Conservation (phyloP, 2,329 filamentous ascomycete species). For the Phialophora tarda region DNA sequence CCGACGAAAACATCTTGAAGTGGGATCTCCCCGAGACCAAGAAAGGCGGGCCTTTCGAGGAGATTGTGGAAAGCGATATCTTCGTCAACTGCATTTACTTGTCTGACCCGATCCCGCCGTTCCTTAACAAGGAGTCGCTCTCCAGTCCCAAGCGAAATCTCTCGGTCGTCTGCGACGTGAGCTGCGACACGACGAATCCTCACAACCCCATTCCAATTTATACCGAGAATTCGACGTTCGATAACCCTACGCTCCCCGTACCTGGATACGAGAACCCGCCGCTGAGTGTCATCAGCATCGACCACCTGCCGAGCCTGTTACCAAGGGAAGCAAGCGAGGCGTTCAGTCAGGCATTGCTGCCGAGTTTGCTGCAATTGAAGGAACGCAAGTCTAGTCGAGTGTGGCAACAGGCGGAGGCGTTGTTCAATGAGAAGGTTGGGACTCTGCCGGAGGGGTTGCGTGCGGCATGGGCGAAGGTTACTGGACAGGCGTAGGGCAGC, state of each 20-base stretch:
- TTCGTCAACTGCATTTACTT: conserved; percentile 93
- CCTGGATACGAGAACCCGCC: conserved; percentile 64
- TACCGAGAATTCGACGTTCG: conserved; percentile 82
- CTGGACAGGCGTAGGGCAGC: conserved; percentile 5
- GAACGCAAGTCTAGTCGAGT: conserved; percentile 72
- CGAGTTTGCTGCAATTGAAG: conserved; percentile 77
- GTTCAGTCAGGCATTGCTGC: conserved; percentile 78
- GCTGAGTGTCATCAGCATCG: conserved; percentile 83
- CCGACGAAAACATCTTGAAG: conserved; percentile 69
- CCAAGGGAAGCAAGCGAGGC: conserved; percentile 86
- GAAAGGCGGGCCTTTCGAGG: conserved; percentile 75
- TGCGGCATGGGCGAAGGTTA: conserved; percentile 25
- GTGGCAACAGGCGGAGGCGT: conserved; percentile 83
- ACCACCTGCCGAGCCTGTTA: conserved; percentile 81
- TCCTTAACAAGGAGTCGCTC: conserved; percentile 74
- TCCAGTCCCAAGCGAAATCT: conserved; percentile 72
- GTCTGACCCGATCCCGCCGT: conserved; percentile 75
- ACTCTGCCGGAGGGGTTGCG: conserved; percentile 60
- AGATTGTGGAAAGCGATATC: conserved; percentile 75
- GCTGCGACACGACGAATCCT: conserved; percentile 52
- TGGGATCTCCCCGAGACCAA: conserved; percentile 83
- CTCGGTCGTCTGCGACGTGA: conserved; percentile 78
- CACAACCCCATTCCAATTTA: conserved; percentile 72
- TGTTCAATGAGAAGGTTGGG: conserved; percentile 75
- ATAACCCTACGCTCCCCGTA: conserved; percentile 82